Base-by-base conservation (phyloP, 495 filamentous ascomycete species). In the Xylaria cubensis region DNA sequence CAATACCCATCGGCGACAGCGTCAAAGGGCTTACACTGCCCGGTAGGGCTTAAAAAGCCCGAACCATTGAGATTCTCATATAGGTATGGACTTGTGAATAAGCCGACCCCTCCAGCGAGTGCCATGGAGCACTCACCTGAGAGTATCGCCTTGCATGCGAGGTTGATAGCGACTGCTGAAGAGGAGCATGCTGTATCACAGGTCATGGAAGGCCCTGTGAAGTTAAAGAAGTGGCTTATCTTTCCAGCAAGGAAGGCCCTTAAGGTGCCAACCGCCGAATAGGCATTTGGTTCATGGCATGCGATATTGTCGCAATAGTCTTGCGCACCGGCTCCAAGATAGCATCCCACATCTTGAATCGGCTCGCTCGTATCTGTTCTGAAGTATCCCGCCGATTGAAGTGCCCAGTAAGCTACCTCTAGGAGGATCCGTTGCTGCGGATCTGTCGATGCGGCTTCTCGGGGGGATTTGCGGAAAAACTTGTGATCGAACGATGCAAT, bases 151-250 rank as follows among this genome's bases (percentile, higher is more conserved):
- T 83, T 81, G 42, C 80, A 79, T 4, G 83, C 86, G 48, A 72
- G 71, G 70, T 87, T 79, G 17, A 88, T 70, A 0, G 87, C 84
- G 1, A 86, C 78, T 6, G 87, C 75, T 26, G 82, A 85, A 0
- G 85, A 86, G 1, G 86, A 88, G 63, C 88, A 90, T 0, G 88
- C 88, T 1, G 87, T 89, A 66, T 90, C 87, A n/a, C 87, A 79
- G 0, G 83, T 86, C 74, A 89, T 78, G 0, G 78, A 80, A 1
- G 87, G 86, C 0, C 87, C 88, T 2, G 83, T 81, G 82, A 82
- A 87, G 61, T 87, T 83, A 44, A 88, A 89, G 67, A 83, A 86
- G 70, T 89, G 87, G 0, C 72, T 75, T 1, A 82, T 46, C 50
- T 74, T 75, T 9, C 80, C 80, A 39, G 74, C 29, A n/a, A 77